These are phyloP conservation scores for Aspergillus campestris DNA, from an alignment of 495 filamentous ascomycete genomes.

Conservation along the genomic window DNA sequence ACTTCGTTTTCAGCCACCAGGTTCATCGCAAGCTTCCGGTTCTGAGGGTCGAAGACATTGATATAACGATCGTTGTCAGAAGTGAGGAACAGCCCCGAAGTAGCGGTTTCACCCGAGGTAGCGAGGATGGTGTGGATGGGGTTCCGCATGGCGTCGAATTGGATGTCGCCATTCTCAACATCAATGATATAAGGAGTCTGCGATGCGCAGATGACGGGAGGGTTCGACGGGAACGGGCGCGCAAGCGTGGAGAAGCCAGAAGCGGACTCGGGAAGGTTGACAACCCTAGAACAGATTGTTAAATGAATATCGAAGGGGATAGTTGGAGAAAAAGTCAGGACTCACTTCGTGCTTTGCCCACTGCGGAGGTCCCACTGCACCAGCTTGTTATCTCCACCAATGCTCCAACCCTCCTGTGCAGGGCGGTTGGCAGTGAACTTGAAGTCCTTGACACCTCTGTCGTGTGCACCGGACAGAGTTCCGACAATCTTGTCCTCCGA, in stretches of 20 bases:
- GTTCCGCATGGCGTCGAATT: conserved; percentile 47
- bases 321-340: background rate
- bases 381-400: conserved; percentile 50
- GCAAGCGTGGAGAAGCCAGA: conserved; percentile 34
- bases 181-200: conserved; percentile 46
- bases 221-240: conserved; percentile 33
- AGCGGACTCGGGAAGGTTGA: conserved; percentile 35
- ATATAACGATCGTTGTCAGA: conserved; percentile 50
- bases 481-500: conserved; percentile 43
- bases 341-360: conserved; percentile 40
- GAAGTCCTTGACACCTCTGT: conserved; percentile 48
- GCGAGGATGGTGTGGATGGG: conserved; percentile 42
- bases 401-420: conserved; percentile 47
- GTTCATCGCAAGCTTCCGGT: conserved; percentile 38
- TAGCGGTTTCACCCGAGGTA: conserved; percentile 27
- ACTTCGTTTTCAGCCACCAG: conserved; percentile 48
- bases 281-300: conserved; percentile 27
- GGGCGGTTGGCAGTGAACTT: conserved; percentile 42
- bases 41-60: conserved; percentile 42
- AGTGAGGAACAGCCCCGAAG: conserved; percentile 31
- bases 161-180: conserved; percentile 33
- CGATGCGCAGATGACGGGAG: conserved; percentile 47
- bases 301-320: background rate
- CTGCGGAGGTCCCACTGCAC: conserved; percentile 52
- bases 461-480: conserved; percentile 42